Base-by-base conservation (phyloP, 73 alveolate species). In the Symbiodinium pilosum region DNA sequence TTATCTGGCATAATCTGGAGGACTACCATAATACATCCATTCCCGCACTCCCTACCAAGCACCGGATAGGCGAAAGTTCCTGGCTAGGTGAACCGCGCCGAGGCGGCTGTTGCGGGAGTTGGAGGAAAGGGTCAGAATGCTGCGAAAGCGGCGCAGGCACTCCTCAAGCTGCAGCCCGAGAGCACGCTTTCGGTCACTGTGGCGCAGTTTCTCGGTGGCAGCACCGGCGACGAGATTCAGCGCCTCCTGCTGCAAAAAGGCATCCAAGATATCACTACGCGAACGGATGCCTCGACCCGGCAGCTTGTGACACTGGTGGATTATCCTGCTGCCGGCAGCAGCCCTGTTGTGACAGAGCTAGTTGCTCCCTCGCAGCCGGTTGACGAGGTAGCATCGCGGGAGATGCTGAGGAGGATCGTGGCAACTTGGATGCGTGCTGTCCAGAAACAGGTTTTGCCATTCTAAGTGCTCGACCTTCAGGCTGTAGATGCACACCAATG, bases 51-150 rank as follows among this genome's bases (percentile, higher is more conserved):
- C n/a, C n/a, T n/a, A n/a, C n/a, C n/a, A n/a, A n/a, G n/a, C n/a
- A n/a, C n/a, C n/a, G n/a, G n/a, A n/a, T n/a, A n/a, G n/a, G n/a
- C n/a, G n/a, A n/a, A n/a, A n/a, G n/a, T n/a, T n/a, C n/a, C n/a
- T n/a, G n/a, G n/a, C 47, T 47, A 91, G 96, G 96, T 91, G 87
- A 91, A 91, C 52, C 87, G 96, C 11, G 96, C 96, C 12, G 96
- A 91, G 52, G 96, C 87, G 12, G 87, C 77, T 36, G 43, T 42
- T 1, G 64, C 77, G n/a, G 96, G 96, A 0, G 96, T 91, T 1
- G 96, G 96, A 34, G 96, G 96, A 16, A 91, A 91, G 54, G 96
- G 96, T 20, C 96, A 91, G 52, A 91, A 91, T n/a, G 96, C 96
- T 16, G 96, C 96, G 38, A 91, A 91, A 42, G 96, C 96, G 40